phyloP scores from a whole-genome alignment of 2,329 filamentous ascomycete genomes.

The Diaporthe aspalathi region DNA sequence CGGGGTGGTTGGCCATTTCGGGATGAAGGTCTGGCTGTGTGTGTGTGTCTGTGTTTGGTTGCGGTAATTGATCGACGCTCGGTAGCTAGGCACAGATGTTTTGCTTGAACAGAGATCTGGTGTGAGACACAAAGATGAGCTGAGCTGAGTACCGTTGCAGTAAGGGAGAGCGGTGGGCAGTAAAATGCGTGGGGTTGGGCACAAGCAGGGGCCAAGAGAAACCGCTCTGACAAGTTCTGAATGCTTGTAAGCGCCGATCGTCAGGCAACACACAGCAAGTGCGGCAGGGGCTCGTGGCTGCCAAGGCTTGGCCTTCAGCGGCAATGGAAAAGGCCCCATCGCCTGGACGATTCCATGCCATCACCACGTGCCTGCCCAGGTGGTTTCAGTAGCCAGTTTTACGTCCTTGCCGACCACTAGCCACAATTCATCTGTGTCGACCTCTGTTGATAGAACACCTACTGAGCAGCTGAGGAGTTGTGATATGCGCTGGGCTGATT shows the following conservation, averaged over 20 bases:
- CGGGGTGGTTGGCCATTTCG: conserved; percentile 10
- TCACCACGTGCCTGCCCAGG: too few species aligned
- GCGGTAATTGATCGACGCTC: neutral
- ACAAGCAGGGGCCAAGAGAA: neutral
- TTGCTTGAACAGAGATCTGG: neutral
- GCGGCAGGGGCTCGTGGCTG: neutral
- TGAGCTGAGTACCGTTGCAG: neutral
- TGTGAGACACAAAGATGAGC: neutral
- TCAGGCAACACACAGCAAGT: neutral
- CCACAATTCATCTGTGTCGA: neutral
- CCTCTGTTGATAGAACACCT: neutral
- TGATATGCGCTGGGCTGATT: neutral
- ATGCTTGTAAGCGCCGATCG: conserved; percentile 2
- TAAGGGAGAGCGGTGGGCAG: neutral
- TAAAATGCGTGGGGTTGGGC: neutral
- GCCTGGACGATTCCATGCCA: neutral
- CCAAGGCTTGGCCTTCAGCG: conserved; percentile 8
- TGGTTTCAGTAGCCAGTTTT: too few species aligned
- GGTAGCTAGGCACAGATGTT: neutral
- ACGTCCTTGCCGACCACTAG: neutral
- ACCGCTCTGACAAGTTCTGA: neutral
- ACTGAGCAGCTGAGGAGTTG: neutral
- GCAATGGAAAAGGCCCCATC: neutral
- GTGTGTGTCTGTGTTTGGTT: neutral
- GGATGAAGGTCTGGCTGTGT: neutral